These are phyloP conservation scores for Scolecobasidium constrictum DNA, from an alignment of 2,329 filamentous ascomycete genomes.

Conservation along the genomic window DNA sequence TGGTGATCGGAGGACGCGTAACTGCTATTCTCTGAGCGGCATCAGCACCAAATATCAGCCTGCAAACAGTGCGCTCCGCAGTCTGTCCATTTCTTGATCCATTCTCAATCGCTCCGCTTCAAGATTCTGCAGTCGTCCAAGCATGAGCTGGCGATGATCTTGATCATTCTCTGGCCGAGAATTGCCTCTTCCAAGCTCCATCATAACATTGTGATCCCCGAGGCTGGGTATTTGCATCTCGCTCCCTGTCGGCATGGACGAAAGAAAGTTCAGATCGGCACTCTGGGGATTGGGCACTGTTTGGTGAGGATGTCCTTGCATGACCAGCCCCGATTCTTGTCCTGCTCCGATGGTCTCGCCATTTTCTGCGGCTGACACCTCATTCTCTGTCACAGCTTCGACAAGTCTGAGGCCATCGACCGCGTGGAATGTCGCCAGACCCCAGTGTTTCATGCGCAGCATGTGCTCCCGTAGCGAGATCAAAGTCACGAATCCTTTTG, in stretches of 20 bases:
- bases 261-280: not conserved
- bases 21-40: not conserved
- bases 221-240: not conserved
- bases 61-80: conserved; percentile 3
- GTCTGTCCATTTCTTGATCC: conserved; percentile 7
- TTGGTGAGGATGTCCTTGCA: not conserved
- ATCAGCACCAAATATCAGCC: conserved; percentile 2
- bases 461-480: conserved; percentile 13
- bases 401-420: conserved; percentile 1
- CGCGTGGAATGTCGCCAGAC: conserved; percentile 2
- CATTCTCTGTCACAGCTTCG: conserved; percentile 1
- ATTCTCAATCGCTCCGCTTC: conserved; percentile 5
- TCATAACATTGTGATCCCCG: not conserved
- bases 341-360: not conserved
- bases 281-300: not conserved
- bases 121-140: conserved; percentile 2
- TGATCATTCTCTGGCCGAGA: not conserved
- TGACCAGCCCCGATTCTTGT: not conserved
- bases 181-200: not conserved
- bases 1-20: too few species aligned
- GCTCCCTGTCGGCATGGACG: not conserved
- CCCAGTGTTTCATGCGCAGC: conserved; percentile 9
- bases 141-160: not conserved
- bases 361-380: not conserved
- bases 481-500: conserved; percentile 14